These are phyloP conservation scores for Ceratobasidium sp. DNA, from an alignment of 1,284 basidiomycete genomes.

Conservation along the genomic window DNA sequence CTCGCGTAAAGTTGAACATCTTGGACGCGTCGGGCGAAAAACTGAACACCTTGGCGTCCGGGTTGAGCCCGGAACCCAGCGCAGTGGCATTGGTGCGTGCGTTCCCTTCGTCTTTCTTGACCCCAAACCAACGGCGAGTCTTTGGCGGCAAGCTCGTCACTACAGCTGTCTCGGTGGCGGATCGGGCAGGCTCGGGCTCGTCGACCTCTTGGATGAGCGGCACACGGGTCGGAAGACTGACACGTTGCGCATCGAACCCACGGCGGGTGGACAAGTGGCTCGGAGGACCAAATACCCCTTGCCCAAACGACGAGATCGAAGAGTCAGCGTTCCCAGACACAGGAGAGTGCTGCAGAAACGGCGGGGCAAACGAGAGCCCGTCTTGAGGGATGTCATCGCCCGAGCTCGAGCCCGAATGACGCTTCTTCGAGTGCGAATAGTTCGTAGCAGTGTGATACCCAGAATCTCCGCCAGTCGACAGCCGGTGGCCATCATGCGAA, in stretches of 20 bases:
- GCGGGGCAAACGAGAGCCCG: slow-evolving; percentile 35
- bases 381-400: slow-evolving; percentile 22
- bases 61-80: slow-evolving; percentile 69
- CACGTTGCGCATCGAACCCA: slow-evolving; percentile 35
- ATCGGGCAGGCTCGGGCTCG: slow-evolving; percentile 40
- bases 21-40: slow-evolving; percentile 59
- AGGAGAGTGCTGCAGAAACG: slow-evolving; percentile 34
- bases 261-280: slow-evolving; percentile 19
- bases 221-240: slow-evolving; percentile 36
- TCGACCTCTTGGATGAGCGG: slow-evolving; percentile 45
- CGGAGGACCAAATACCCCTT: slow-evolving; percentile 30
- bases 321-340: slow-evolving; percentile 28
- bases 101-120: slow-evolving; percentile 33
- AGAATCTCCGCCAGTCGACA: slow-evolving; percentile 34
- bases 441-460: slow-evolving; percentile 39
- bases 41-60: slow-evolving; percentile 83
- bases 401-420: slow-evolving; percentile 34
- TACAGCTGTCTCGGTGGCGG: slow-evolving; percentile 51
- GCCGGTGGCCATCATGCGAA: slow-evolving; percentile 32
- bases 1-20: slow-evolving; percentile 67
- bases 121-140: slow-evolving; percentile 62
- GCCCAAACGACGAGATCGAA: slow-evolving; percentile 27
- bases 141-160: slow-evolving; percentile 52
- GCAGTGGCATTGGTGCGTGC: slow-evolving; percentile 64
- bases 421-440: slow-evolving; percentile 25